Evolutionary conservation across 352 stramenopile genomes (phyloP), one percentile per base, ranked within the genome.

Genomic region (Pythium volutum): DNA sequence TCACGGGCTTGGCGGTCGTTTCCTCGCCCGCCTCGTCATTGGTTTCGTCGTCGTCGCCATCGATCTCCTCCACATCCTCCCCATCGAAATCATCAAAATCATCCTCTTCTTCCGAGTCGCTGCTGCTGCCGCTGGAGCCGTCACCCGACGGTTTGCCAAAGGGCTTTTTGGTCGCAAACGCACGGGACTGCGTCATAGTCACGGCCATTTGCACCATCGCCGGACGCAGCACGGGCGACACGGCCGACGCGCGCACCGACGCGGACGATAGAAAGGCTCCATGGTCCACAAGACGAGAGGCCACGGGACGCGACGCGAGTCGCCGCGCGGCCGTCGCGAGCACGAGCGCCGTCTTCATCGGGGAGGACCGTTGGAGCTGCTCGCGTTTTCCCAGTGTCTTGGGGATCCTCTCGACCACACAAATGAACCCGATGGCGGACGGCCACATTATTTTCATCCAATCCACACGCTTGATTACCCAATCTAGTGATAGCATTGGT

Each of bases 291-390:
- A 48, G 16, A 6, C 42, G 42, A 18, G 42, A 15, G 20, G 42
- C 42, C 6, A 27, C 20, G 49, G 29, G 43, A 34, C 42, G 43
- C 66, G 59, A 62, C 29, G 66, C 70, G 41, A 76, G 70, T 14
- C 66, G 66, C 55, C 66, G 66, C 66, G 66, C 64, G 31, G 49
- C 55, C 27, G 54, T 62, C 26, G 60, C 56, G 66, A 72, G 49
- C 64, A 87, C 52, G 59, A 87, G 71, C 57, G 57, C 33, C 51
- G 64, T 57, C 69, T 87, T 87, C 73, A 87, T 81, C 16, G 27
- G 31, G 33, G 36, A 43, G 36, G 14, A 22, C 36, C 18, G 4
- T 4, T 9, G 12, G 36, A 20, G 36, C 36, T 43, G 12, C 14
- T 43, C 36, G 31, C 38, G n/a, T n/a, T n/a, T 22, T 18, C 2